Percentiles rank a stretch among this genome's conserved stretches.
Conservation (phyloP, 2,329 filamentous ascomycete species). For the Beauveria varroae region DNA sequence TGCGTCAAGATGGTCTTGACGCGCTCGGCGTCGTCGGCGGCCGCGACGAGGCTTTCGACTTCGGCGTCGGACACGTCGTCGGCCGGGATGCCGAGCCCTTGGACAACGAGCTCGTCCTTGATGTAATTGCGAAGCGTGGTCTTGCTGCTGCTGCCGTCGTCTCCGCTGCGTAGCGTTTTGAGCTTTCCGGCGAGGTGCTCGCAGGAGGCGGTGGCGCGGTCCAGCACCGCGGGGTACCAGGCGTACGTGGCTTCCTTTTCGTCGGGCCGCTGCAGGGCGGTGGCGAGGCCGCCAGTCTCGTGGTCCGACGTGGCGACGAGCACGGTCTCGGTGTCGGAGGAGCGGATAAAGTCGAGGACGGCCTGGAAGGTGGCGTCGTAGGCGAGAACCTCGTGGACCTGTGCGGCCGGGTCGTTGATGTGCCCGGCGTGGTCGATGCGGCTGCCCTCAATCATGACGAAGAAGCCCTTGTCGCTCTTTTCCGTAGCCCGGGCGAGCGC, state of each 20-base stretch:
- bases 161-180: slow-evolving; percentile 35
- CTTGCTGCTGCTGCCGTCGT: slow-evolving; percentile 17
- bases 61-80: slow-evolving; percentile 64
- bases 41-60: slow-evolving; percentile 55
- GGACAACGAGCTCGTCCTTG: slow-evolving; percentile 55
- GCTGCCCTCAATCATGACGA: slow-evolving; percentile 96
- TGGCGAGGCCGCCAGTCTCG: slow-evolving; percentile 84
- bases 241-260: slow-evolving; percentile 50
- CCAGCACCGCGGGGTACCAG: slow-evolving; percentile 79
- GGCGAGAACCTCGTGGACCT: slow-evolving; percentile 88
- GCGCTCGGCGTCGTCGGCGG: slow-evolving; percentile 46
- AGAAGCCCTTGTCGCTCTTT: slow-evolving; percentile 86
- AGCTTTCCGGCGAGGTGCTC: slow-evolving; percentile 63
- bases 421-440: slow-evolving; percentile 94
- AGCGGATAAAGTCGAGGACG: slow-evolving; percentile 77
- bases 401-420: slow-evolving; percentile 73
- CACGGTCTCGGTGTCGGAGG: slow-evolving; percentile 65
- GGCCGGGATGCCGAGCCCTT: slow-evolving; percentile 62
- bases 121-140: slow-evolving; percentile 54
- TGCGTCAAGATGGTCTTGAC: slow-evolving; percentile 61
- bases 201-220: slow-evolving; percentile 66
- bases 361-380: slow-evolving; percentile 81
- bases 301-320: slow-evolving; percentile 91
- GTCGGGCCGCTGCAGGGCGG: slow-evolving; percentile 58
- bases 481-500: slow-evolving; percentile 74